Evolutionary conservation across 495 filamentous ascomycete genomes (phyloP).

Genomic region (Halenospora varia): DNA sequence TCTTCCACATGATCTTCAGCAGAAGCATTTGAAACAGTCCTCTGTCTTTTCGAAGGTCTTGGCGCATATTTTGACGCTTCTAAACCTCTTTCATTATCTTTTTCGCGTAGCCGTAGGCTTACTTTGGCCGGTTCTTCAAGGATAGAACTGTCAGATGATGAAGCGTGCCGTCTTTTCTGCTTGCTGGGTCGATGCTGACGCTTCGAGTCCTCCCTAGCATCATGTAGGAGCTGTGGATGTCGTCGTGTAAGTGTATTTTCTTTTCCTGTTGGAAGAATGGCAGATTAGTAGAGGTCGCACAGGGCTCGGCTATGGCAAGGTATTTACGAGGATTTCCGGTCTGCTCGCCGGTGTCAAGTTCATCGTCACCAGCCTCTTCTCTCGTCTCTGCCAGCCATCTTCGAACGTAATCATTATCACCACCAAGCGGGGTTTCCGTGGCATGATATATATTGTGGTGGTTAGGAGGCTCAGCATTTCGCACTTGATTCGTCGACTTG

Average conservation of each 20-base stretch:
- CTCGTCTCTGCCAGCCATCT: constrained; percentile 20
- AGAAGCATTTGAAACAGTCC: background rate
- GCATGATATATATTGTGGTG: background rate
- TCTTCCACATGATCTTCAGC: background rate
- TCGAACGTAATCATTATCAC: constrained; percentile 16
- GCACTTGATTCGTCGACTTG: no score
- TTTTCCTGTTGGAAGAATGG: no score
- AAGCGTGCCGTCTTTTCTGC: constrained; percentile 6
- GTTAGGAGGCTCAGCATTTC: background rate
- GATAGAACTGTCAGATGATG: constrained; percentile 26
- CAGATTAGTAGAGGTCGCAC: no score
- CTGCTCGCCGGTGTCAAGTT: background rate
- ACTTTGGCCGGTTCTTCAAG: constrained; percentile 18
- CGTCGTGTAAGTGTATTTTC: no score
- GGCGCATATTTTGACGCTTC: no score
- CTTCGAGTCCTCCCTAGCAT: background rate
- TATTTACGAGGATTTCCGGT: background rate
- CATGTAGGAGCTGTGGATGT: background rate
- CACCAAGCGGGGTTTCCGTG: background rate
- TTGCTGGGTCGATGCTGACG: background rate
- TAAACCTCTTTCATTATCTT: no score
- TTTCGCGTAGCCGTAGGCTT: background rate
- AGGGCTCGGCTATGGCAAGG: no score
- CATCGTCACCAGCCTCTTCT: background rate
- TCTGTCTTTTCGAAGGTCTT: background rate